phyloP scores from a whole-genome alignment of 1,139 yeast genomes.

The Kurtzmaniella quercitrusa region DNA sequence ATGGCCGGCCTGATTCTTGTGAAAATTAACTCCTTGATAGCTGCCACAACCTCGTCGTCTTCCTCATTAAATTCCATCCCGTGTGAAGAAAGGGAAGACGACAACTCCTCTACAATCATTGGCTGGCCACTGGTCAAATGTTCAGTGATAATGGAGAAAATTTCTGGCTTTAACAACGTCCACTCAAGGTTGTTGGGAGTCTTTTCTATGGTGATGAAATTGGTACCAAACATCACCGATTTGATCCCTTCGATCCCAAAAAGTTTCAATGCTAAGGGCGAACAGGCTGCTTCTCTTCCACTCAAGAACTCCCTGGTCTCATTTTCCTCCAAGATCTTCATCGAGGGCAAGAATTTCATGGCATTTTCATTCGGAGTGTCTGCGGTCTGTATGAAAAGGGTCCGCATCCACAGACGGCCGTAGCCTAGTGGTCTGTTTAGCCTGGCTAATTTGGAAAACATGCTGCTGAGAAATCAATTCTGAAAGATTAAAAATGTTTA shows the following conservation, averaged over 20 bases:
- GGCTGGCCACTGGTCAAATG: conserved; percentile 75
- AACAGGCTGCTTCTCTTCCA: conserved; percentile 52
- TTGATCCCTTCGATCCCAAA: conserved; percentile 49
- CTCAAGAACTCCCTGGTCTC: conserved; percentile 52
- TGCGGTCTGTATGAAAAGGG: conserved; percentile 35
- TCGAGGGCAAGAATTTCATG: conserved; percentile 42
- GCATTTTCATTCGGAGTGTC: conserved; percentile 49
- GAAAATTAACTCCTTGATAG: conserved; percentile 89
- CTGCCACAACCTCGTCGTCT: conserved; percentile 75
- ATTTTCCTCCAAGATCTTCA: conserved; percentile 37
- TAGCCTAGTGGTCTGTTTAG: not conserved
- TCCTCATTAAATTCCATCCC: conserved; percentile 49
- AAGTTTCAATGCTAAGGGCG: conserved; percentile 52
- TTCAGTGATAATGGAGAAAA: conserved; percentile 80
- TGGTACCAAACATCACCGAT: conserved; percentile 50
- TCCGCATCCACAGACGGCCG: conserved; percentile 12
- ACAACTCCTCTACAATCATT: conserved; percentile 35
- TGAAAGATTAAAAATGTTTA: not conserved
- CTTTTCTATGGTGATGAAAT: conserved; percentile 84
- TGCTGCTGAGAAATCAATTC: conserved; percentile 2
- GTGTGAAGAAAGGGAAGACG: conserved; percentile 15
- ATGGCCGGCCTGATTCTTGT: conserved; percentile 95
- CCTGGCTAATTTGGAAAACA: not conserved
- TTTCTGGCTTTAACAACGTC: conserved; percentile 83
- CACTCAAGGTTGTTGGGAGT: conserved; percentile 49